These are phyloP conservation scores for Daldinia vernicosa DNA, from an alignment of 495 filamentous ascomycete species.

Conservation along the genomic window DNA sequence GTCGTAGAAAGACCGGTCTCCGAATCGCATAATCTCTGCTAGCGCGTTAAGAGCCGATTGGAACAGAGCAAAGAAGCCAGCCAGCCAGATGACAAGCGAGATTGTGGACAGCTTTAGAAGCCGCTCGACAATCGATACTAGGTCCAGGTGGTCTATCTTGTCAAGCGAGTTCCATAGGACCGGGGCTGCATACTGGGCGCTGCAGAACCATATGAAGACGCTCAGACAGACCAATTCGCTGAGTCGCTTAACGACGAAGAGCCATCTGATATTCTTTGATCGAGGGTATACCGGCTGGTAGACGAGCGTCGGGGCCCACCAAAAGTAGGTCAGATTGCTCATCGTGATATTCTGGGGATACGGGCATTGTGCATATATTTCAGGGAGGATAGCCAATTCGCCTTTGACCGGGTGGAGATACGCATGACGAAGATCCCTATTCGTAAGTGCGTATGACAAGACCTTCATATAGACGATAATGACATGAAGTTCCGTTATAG, in stretches of 20 bases:
- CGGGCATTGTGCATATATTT: slow-evolving; percentile 81
- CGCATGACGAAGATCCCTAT: slow-evolving; percentile 91
- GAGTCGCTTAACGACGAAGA: slow-evolving; percentile 83
- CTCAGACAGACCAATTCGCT: slow-evolving; percentile 76
- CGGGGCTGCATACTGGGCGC: slow-evolving; percentile 91
- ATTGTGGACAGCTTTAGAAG: slow-evolving; percentile 95
- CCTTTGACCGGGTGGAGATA: slow-evolving; percentile 73
- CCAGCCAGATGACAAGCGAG: slow-evolving; percentile 92
- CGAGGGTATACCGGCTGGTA: slow-evolving; percentile 98
- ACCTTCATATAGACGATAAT: slow-evolving; percentile 97
- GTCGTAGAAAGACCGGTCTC: slow-evolving; percentile 91
- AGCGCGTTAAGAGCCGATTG: slow-evolving; percentile 89
- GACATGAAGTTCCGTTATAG: slow-evolving; percentile 87
- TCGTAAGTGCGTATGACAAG: slow-evolving; percentile 94
- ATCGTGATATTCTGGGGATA: slow-evolving; percentile 92
- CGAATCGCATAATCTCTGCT: slow-evolving; percentile 89
- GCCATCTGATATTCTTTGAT: slow-evolving; percentile 77
- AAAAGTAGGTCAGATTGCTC: slow-evolving; percentile 88
- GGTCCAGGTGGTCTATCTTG: slow-evolving; percentile 80
- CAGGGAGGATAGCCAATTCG: slow-evolving; percentile 70
- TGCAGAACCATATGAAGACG: slow-evolving; percentile 91
- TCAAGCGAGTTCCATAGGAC: slow-evolving; percentile 87
- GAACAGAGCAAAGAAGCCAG: slow-evolving; percentile 96
- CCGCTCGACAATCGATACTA: slow-evolving; percentile 85
- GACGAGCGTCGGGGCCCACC: slow-evolving; percentile 94